phyloP scores from a whole-genome alignment of 1,139 yeast genomes.

The Candida sojae region DNA sequence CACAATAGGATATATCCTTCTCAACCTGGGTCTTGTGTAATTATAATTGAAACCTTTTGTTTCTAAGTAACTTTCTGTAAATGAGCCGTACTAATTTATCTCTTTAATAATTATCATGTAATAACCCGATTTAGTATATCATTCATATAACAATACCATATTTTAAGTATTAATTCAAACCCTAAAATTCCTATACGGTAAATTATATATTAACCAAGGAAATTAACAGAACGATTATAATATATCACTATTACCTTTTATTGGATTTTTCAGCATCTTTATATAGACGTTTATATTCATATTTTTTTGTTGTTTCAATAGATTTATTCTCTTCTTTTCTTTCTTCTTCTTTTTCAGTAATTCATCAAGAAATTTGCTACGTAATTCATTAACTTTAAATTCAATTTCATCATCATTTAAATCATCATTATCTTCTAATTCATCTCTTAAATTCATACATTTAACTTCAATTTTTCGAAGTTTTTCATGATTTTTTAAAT shows the following conservation, averaged over 20 bases:
- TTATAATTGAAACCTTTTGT: no score
- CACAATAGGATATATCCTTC: no score
- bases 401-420: slow-evolving; percentile 29
- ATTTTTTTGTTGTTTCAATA: neutral
- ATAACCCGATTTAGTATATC: no score
- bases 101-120: no score
- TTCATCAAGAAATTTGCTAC: slow-evolving; percentile 19
- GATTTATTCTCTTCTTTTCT: neutral
- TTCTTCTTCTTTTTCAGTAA: neutral
- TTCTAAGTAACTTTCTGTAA: no score
- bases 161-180: no score
- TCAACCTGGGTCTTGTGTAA: no score
- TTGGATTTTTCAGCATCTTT: neutral
- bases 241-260: neutral
- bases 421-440: slow-evolving; percentile 54
- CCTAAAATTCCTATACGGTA: no score
- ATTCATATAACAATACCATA: no score
- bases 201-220: no score
- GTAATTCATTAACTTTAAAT: slow-evolving; percentile 21
- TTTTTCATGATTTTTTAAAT: slow-evolving; percentile 45
- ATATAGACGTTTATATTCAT: slow-evolving; percentile 10
- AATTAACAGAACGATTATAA: no score
- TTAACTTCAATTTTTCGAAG: slow-evolving; percentile 53
- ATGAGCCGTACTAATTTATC: no score
- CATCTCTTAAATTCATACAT: slow-evolving; percentile 57